Base-by-base conservation (phyloP, 2,329 filamentous ascomycete genomes). In the Paramyrothecium sp. region DNA sequence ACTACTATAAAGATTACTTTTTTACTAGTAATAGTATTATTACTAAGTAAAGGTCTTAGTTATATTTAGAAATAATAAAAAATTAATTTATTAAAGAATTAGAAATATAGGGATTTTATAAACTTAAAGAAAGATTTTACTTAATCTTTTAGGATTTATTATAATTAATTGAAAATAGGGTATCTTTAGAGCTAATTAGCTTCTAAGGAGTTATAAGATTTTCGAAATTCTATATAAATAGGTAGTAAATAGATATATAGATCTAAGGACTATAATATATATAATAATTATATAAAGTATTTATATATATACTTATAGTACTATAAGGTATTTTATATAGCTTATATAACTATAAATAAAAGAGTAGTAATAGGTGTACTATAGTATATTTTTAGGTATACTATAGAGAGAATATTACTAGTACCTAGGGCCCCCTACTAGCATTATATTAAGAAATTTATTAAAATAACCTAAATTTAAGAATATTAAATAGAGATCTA, bases 1-100 rank as follows among this genome's bases (percentile, higher is more conserved):
- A 50, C 38, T 46, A 49, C 7, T 58, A 56, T 56, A 48, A 46
- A 30, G 26, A 56, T 53, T 41, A 53, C n/a, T n/a, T n/a, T n/a
- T n/a, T n/a, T n/a, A n/a, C n/a, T n/a, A 12, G 53, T n/a, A n/a
- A n/a, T n/a, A n/a, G n/a, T n/a, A n/a, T n/a, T n/a, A n/a, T n/a
- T n/a, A n/a, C n/a, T n/a, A n/a, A n/a, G n/a, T n/a, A n/a, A n/a
- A n/a, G n/a, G n/a, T n/a, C n/a, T n/a, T n/a, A n/a, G n/a, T n/a
- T 44, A 53, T 51, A 41, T 53, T 54, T 33, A 49, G 50, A 30
- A 23, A 49, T 49, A 47, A 20, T 21, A 54, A 46, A 53, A 55
- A 55, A 26, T 51, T 44, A 10, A 16, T 52, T 20, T 46, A 44
- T 49, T 19, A 51, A 53, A 22, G 20, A 33, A 23, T 55, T 51